Conservation (phyloP, 1,139 yeast species). For the Pichia norvegensis region DNA sequence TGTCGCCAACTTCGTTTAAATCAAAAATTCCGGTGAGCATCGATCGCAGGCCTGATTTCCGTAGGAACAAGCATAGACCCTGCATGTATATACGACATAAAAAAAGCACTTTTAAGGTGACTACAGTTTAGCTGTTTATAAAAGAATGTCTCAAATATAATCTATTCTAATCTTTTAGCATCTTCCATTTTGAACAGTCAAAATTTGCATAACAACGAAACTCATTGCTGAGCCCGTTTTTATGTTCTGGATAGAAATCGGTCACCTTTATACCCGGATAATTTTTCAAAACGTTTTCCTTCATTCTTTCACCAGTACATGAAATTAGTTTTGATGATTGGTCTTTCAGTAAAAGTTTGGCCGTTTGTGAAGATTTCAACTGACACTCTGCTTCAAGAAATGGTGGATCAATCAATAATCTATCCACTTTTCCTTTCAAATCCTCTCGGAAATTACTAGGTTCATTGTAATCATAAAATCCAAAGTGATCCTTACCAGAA, state of each 20-base stretch:
- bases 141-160: too few relatives aligned
- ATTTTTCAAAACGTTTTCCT: slow-evolving; percentile 44
- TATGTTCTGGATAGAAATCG: slow-evolving; percentile 68
- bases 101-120: too few relatives aligned
- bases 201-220: slow-evolving; percentile 78
- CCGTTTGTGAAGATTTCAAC: slow-evolving; percentile 62
- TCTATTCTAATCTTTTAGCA: background rate
- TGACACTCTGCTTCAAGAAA: slow-evolving; percentile 79
- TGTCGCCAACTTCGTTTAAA: background rate
- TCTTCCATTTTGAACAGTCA: slow-evolving; percentile 48
- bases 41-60: background rate
- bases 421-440: slow-evolving; percentile 55
- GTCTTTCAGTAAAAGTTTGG: slow-evolving; percentile 47
- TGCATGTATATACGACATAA: too few relatives aligned
- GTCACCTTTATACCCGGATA: slow-evolving; percentile 65
- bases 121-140: too few relatives aligned
- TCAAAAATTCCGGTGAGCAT: too few relatives aligned
- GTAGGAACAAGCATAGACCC: too few relatives aligned
- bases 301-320: slow-evolving; percentile 88
- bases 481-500: slow-evolving; percentile 61
- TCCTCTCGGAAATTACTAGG: slow-evolving; percentile 58
- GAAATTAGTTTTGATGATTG: slow-evolving; percentile 49
- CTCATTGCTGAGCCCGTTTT: slow-evolving; percentile 80
- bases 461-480: slow-evolving; percentile 63
- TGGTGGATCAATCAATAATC: slow-evolving; percentile 84